Conservation (phyloP, 495 filamentous ascomycete genomes). For the Penicillium atrosanguineum region DNA sequence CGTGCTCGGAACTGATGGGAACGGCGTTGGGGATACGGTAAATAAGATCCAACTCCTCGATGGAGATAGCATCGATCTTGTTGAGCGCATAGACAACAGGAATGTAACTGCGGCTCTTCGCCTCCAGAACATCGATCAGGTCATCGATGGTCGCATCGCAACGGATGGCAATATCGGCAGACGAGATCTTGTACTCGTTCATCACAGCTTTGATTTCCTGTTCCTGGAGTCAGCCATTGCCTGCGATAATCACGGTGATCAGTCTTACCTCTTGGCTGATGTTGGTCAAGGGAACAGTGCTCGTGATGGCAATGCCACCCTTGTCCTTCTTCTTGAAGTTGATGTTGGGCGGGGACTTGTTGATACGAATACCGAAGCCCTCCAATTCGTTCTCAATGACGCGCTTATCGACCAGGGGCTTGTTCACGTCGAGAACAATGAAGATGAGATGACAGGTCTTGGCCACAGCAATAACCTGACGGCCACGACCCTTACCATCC, state of each 20-base stretch:
- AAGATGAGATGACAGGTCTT: slow-evolving; percentile 99
- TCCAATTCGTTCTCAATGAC: slow-evolving; percentile 97
- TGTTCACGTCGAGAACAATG: slow-evolving; percentile 98
- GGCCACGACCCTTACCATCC: slow-evolving; percentile 95
- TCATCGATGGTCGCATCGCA: slow-evolving; percentile 93
- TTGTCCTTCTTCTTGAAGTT: slow-evolving; percentile 99
- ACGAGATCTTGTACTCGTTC: slow-evolving; percentile 93
- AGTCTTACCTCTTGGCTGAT: slow-evolving; percentile 75
- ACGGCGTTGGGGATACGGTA: slow-evolving; percentile 96
- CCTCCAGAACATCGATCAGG: slow-evolving; percentile 92
- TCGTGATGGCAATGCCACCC: slow-evolving; percentile 91
- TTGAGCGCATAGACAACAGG: slow-evolving; percentile 98
- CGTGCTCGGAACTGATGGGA: slow-evolving; percentile 95
- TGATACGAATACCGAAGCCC: slow-evolving; percentile 96
- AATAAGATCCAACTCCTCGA: slow-evolving; percentile 92
- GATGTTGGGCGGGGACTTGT: slow-evolving; percentile 96
- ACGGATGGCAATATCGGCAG: slow-evolving; percentile 96
- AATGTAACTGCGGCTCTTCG: slow-evolving; percentile 93
- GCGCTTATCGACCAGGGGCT: slow-evolving; percentile 94
- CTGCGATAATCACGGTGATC: background rate
- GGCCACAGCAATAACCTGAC: slow-evolving; percentile 97
- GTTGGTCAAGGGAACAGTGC: slow-evolving; percentile 85
- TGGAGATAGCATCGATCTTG: slow-evolving; percentile 97
- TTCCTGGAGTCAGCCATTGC: slow-evolving; percentile 1
- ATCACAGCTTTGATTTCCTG: slow-evolving; percentile 96